phyloP scores from a whole-genome alignment of 768 basidiomycete genomes.

The Amanita thiersii region DNA sequence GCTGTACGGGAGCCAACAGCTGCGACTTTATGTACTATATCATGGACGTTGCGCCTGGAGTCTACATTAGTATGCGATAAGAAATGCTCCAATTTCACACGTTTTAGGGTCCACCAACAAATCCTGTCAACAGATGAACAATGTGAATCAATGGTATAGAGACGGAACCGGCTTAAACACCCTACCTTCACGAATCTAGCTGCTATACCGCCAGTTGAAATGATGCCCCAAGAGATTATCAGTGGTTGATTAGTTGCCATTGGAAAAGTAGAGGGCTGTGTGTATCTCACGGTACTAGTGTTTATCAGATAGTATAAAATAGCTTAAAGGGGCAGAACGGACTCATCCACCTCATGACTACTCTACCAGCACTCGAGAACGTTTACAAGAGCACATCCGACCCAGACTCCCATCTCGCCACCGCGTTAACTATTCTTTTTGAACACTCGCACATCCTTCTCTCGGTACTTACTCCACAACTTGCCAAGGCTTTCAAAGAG shows the following conservation, averaged over 20 bases:
- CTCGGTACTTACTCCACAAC: slow-evolving; percentile 43
- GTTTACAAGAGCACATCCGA: slow-evolving; percentile 23
- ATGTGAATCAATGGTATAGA: background rate
- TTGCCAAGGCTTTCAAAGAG: slow-evolving; percentile 25
- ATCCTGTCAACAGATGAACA: slow-evolving; percentile 41
- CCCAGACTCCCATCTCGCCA: slow-evolving; percentile 28
- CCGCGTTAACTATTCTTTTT: slow-evolving; percentile 32
- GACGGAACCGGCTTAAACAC: slow-evolving; percentile 9
- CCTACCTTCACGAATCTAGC: slow-evolving; percentile 60
- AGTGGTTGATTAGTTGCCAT: background rate
- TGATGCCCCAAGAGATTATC: slow-evolving; percentile 72
- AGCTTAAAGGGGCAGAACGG: no score
- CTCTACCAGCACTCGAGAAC: slow-evolving; percentile 25
- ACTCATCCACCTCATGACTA: slow-evolving; percentile 15
- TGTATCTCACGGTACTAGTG: no score
- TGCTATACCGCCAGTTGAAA: slow-evolving; percentile 76
- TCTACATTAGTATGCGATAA: background rate
- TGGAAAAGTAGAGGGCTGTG: no score
- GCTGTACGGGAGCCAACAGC: slow-evolving; percentile 75
- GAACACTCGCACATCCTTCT: slow-evolving; percentile 60
- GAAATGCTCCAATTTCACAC: slow-evolving; percentile 18
- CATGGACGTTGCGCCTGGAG: slow-evolving; percentile 40
- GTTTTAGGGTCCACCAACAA: slow-evolving; percentile 67
- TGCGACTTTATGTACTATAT: slow-evolving; percentile 57
- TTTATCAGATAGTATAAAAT: no score